Conservation (phyloP, 257 asterid species). For the Forsythia viridissima region DNA sequence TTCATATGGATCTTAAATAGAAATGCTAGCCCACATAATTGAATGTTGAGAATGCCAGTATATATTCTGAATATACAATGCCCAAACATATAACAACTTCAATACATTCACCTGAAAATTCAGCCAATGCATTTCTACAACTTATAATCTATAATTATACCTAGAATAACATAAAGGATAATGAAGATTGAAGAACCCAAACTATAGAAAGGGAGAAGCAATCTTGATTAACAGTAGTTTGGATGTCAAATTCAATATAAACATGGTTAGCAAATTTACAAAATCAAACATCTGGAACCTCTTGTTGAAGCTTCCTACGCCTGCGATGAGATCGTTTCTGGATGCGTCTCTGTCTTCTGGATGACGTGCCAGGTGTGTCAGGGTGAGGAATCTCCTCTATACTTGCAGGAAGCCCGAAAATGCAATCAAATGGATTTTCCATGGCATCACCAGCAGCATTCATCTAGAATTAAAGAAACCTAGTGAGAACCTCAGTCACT, state of each 20-base stretch:
- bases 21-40: neutral
- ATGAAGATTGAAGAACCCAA: neutral
- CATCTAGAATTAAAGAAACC: slow-evolving; percentile 35
- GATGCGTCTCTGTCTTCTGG: slow-evolving; percentile 38
- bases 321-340: slow-evolving; percentile 57
- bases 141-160: neutral
- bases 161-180: neutral
- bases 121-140: neutral
- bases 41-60: neutral
- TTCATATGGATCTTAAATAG: too few relatives aligned
- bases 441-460: neutral
- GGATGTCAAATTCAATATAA: neutral
- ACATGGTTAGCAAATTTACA: slow-evolving; percentile 9
- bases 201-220: neutral
- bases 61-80: neutral
- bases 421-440: slow-evolving; percentile 5
- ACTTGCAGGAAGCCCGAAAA: slow-evolving; percentile 46
- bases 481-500: neutral
- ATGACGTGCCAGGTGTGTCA: slow-evolving; percentile 20
- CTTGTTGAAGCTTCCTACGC: slow-evolving; percentile 49
- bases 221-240: neutral
- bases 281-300: slow-evolving; percentile 42
- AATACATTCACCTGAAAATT: neutral
- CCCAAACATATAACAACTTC: neutral
- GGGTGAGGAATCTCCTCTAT: slow-evolving; percentile 32